A percentile compares a stretch with the other conserved stretches of the same genome.
Conservation (phyloP, 345 rosid genomes). For the Brassica incana region DNA sequence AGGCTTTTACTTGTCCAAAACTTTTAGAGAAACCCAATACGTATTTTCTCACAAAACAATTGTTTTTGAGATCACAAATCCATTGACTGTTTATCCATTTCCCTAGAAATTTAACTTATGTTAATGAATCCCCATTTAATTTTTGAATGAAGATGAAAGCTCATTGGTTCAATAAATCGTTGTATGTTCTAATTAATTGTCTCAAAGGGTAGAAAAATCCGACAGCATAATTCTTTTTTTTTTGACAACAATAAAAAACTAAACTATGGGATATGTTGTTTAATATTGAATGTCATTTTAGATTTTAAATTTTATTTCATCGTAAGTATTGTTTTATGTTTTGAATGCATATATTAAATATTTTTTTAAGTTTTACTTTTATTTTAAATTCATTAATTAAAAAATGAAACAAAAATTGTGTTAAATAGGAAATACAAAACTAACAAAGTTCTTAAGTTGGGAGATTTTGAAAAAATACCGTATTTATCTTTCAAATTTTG, state of each 20-base stretch:
- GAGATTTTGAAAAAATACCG: too few species aligned
- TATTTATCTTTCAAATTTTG: too few species aligned
- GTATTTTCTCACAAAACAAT: constrained; percentile 11
- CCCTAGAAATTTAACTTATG: neutral
- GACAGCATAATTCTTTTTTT: neutral
- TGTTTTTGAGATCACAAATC: neutral
- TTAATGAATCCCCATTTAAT: neutral
- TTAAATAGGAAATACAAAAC: neutral
- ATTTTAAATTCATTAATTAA: too few species aligned
- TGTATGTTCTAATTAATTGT: neutral
- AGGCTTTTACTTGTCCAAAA: constrained; percentile 34
- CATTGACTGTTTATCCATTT: neutral
- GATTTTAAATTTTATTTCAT: too few species aligned
- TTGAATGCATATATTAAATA: too few species aligned
- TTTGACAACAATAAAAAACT: too few species aligned
- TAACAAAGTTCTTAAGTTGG: too few species aligned
- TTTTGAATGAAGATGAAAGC: neutral
- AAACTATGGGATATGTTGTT: too few species aligned
- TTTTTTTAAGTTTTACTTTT: too few species aligned
- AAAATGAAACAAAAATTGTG: too few species aligned
- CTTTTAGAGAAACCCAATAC: constrained; percentile 36
- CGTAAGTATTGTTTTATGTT: too few species aligned
- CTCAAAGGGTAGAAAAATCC: neutral
- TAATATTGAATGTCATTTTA: too few species aligned
- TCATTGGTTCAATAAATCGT: neutral